Conservation (phyloP, 2,329 filamentous ascomycete species). For the Fusarium nematophilum region DNA sequence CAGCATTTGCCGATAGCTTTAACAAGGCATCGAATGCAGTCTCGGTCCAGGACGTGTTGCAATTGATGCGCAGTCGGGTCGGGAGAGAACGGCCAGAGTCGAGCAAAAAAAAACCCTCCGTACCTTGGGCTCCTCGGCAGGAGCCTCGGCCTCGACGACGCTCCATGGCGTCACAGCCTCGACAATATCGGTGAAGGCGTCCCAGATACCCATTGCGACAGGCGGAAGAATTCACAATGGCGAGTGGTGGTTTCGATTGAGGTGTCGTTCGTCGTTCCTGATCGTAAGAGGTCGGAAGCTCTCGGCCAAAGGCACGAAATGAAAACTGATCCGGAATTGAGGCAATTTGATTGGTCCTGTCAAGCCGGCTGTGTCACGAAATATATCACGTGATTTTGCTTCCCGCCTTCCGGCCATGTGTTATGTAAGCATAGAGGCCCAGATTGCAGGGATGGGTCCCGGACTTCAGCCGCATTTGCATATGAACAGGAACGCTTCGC, state of each 20-base stretch:
- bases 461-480: slow-evolving; percentile 24
- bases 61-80: slow-evolving; percentile 29
- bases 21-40: slow-evolving; percentile 3
- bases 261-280: slow-evolving; percentile 49
- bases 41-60: slow-evolving; percentile 4
- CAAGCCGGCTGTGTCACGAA: slow-evolving; percentile 30
- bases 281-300: slow-evolving; percentile 55
- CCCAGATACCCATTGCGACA: slow-evolving; percentile 74
- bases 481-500: slow-evolving; percentile 8
- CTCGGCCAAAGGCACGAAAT: slow-evolving; percentile 54
- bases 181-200: slow-evolving; percentile 71
- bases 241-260: slow-evolving; percentile 53
- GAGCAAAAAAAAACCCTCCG: slow-evolving; percentile 37
- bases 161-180: slow-evolving; percentile 74
- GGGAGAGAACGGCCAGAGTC: slow-evolving; percentile 32
- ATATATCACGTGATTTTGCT: slow-evolving; percentile 39
- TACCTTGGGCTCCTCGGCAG: slow-evolving; percentile 73
- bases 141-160: slow-evolving; percentile 73
- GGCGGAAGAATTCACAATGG: slow-evolving; percentile 53
- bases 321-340: slow-evolving; percentile 63
- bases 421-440: no score
- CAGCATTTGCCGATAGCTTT: slow-evolving; percentile 19
- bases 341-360: slow-evolving; percentile 58
- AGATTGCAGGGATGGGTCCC: slow-evolving; percentile 2
- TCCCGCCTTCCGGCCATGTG: slow-evolving; percentile 29